Percentiles rank a stretch among this genome's conserved stretches.
phyloP scores from a whole-genome alignment of 2,329 filamentous ascomycete species.

The Colletotrichum tamarilloi region DNA sequence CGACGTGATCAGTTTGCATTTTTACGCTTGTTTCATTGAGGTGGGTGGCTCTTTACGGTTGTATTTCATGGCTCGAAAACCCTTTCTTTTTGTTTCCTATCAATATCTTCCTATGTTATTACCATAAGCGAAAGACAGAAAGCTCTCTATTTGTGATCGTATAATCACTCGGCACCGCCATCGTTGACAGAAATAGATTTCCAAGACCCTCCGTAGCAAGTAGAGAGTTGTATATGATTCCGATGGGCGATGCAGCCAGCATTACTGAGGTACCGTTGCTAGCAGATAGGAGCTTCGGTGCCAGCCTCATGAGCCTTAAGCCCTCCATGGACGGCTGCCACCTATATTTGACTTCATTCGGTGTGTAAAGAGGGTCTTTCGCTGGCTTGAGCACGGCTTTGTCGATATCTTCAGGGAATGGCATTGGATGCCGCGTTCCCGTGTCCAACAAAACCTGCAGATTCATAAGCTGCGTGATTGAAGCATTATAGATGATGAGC shows the following conservation, averaged over 20 bases:
- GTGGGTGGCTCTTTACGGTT: too few species aligned
- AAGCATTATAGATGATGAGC: slow-evolving; percentile 22
- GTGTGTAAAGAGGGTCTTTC: slow-evolving; percentile 2
- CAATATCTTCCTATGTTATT: background rate
- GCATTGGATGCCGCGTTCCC: background rate
- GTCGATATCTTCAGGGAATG: background rate
- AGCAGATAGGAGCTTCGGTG: background rate
- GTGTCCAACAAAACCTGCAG: background rate
- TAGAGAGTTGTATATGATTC: slow-evolving; percentile 16
- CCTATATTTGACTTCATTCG: slow-evolving; percentile 1
- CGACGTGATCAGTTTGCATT: too few species aligned
- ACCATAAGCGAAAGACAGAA: background rate
- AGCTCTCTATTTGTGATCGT: background rate
- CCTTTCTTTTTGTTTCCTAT: background rate
- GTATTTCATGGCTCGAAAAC: too few species aligned
- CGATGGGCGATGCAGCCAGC: slow-evolving; percentile 6
- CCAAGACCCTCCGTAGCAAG: background rate
- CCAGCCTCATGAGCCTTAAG: slow-evolving; percentile 1
- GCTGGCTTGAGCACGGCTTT: background rate
- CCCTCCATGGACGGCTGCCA: slow-evolving; percentile 26
- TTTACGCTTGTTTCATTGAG: too few species aligned
- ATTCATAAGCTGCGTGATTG: slow-evolving; percentile 9
- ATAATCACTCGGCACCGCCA: background rate
- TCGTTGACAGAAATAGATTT: background rate
- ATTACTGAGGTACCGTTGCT: background rate